Percentiles rank a stretch among this genome's conserved stretches.
These are phyloP conservation scores for Cinnamomum chago DNA, from an alignment of 164 flowering plant genomes.

Conservation along the genomic window DNA sequence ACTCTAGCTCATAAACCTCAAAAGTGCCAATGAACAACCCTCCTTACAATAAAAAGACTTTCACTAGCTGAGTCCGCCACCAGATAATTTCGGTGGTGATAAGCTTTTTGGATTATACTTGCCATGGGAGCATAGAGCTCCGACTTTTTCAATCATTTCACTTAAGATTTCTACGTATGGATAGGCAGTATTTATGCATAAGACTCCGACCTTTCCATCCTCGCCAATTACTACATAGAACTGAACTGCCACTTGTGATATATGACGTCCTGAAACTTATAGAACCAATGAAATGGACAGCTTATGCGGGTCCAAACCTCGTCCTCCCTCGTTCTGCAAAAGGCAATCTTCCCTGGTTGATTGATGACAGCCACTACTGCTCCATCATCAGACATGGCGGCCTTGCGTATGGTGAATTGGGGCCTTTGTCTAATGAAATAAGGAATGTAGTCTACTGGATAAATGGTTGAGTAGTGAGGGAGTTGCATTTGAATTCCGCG, in stretches of 20 bases:
- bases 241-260: no score
- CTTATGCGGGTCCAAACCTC: not conserved
- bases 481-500: not conserved
- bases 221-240: no score
- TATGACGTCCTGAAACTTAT: not conserved
- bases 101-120: no score
- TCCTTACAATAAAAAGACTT: not conserved
- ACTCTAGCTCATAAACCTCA: not conserved
- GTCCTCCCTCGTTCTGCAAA: not conserved
- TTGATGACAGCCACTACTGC: not conserved
- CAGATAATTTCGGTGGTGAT: not conserved
- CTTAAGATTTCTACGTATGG: not conserved
- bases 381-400: not conserved
- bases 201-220: not conserved
- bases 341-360: not conserved
- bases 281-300: no score
- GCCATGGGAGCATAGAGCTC: no score
- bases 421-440: not conserved
- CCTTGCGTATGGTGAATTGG: not conserved
- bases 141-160: not conserved
- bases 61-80: not conserved
- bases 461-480: not conserved
- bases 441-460: no score
- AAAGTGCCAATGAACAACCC: no score
- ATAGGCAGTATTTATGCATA: not conserved